phyloP scores from a whole-genome alignment of 2,329 filamentous ascomycete genomes.

The Bisporella sp. region DNA sequence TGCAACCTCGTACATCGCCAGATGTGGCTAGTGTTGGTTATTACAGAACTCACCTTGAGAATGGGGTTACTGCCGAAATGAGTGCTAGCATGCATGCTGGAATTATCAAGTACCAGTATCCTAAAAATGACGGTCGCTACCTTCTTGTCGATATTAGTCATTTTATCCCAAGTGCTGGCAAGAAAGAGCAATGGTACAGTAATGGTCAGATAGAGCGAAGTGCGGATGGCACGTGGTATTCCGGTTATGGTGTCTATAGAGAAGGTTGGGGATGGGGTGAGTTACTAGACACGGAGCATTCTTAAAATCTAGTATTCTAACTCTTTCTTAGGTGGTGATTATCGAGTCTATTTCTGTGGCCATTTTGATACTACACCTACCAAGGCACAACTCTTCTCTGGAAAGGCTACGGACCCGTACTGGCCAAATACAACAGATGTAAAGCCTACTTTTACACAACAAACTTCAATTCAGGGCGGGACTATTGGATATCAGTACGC shows the following conservation, averaged over 20 bases:
- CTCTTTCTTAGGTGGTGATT: constrained; percentile 29
- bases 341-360: constrained; percentile 56
- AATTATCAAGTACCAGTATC: constrained; percentile 55
- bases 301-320: too few relatives aligned
- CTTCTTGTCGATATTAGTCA: constrained; percentile 33
- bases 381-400: constrained; percentile 34
- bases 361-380: constrained; percentile 40
- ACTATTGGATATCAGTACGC: constrained; percentile 40
- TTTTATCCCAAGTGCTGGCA: constrained; percentile 54
- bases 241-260: constrained; percentile 39
- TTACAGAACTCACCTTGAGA: constrained; percentile 49
- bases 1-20: background rate
- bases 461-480: constrained; percentile 43
- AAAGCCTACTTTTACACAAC: constrained; percentile 38
- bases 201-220: background rate
- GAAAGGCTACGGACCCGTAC: constrained; percentile 39
- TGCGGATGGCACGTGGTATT: constrained; percentile 24
- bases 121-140: constrained; percentile 21
- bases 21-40: constrained; percentile 41
- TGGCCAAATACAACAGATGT: constrained; percentile 26
- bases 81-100: constrained; percentile 49
- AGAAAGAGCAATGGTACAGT: constrained; percentile 43
- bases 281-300: too few relatives aligned
- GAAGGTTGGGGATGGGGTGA: constrained; percentile 28
- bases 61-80: constrained; percentile 50